Evolutionary conservation across 257 asterid genomes (phyloP), one percentile per base, ranked within the genome.

Genomic region (Agastache rugosa): DNA sequence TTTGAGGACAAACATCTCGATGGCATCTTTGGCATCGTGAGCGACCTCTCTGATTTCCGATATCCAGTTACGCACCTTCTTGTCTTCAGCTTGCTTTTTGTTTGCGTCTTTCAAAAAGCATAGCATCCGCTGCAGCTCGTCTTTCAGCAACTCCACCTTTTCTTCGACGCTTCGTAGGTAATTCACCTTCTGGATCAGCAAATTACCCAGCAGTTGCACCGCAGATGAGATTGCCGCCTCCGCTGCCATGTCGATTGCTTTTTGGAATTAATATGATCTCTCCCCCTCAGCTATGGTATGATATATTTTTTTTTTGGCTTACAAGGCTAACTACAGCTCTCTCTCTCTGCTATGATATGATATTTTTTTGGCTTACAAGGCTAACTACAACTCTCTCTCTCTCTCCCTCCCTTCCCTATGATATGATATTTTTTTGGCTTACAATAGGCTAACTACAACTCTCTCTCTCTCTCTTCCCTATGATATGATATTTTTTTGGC

Each of bases 191-290:
- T 37, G 29, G 37, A 64, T 27, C 0, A 59, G 12, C 31, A 71
- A 41, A 58, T 48, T 25, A 12, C 63, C 34, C 20, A 80, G 63
- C 44, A n/a, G 8, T 20, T 75, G 37, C 44, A 34, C 71, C 6
- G 70, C 60, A 31, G 50, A 62, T 31, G 80, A 63, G 14, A 79
- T n/a, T 7, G 70, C 80, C 17, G 80, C 74, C 11, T 74, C 62
- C 16, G 31, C 80, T 6, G 74, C 80, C 79, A 55, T 67, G 4
- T 35, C 39, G 22, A 48, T 16, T 7, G 54, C n/a, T 15, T 48
- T 16, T 48, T 16, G 0, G 19, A 48, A 48, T 16, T 39, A 39
- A 39, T 39, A 1, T n/a, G n/a, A n/a, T 39, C 44, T 39, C 44
- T 8, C 44, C 11, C 44, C 9, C 44, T 39, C 12, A 31, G 2